Evolutionary conservation across 2,329 filamentous ascomycete genomes (phyloP), one percentile per base, ranked within the genome.

Genomic region (Curvularia sp.): DNA sequence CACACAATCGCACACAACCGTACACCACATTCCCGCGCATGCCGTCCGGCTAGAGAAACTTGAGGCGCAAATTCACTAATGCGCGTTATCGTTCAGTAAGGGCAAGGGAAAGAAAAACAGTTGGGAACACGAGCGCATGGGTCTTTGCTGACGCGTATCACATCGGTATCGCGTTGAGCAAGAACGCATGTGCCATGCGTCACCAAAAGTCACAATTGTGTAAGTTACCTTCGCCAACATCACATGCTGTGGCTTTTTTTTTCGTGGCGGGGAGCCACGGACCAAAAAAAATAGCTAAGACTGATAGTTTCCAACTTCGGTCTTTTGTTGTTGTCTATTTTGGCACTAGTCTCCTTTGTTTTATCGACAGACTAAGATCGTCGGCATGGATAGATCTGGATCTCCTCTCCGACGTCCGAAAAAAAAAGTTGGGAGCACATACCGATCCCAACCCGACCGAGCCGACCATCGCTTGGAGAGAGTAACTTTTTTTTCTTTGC

Each of bases 371-470:
- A 12, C n/a, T 22, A 43, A 26, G 44, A 48, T 48, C 44, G 44
- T 12, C 44, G 18, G 12, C 44, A 48, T 48, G 44, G 44, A n/a
- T 48, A 26, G n/a, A 15, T 41, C 46, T 59, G 57, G 57, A 56
- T 56, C 57, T 59, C 57, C 57, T 48, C 53, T 52, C 57, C 53
- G 53, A 56, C 53, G 48, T 56, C 57, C 57, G 57, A 56, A 52
- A 42, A 26, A 31, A 31, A 12, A 12, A 31, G 18, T 18, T 18
- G 18, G 18, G 18, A 18, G 18, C 18, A 24, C 10, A 31, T 7
- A 31, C 30, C 30, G 9, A 31, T 12, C 30, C 1, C 28, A 28
- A 28, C 26, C 26, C 6, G 6, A 28, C 30, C 9, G 10, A 24
- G n/a, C 30, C 15, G 18, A 18, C 18, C 18, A 18, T 7, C 44